Percentiles rank a stretch among this genome's conserved stretches.
Conservation (phyloP, 2,329 filamentous ascomycete species). For the Paecilomyces sp. region DNA sequence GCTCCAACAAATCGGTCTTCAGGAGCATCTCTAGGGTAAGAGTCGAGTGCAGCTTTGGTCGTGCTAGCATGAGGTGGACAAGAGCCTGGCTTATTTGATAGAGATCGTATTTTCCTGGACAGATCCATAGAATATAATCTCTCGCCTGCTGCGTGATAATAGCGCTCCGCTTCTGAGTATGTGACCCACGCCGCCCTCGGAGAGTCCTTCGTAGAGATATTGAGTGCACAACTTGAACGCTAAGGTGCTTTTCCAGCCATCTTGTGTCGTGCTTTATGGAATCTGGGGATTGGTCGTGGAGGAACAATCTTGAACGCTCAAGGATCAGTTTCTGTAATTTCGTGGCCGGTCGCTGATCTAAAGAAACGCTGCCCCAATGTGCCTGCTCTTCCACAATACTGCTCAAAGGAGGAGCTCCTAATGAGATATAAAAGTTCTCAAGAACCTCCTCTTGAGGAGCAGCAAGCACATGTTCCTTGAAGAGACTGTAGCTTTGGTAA, state of each 20-base stretch:
- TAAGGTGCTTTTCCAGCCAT: conserved; percentile 83
- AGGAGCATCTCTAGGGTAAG: conserved; percentile 88
- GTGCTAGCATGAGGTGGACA: conserved; percentile 69
- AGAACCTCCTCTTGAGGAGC: conserved; percentile 84
- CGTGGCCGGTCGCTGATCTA: conserved; percentile 61
- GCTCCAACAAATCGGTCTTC: conserved; percentile 71
- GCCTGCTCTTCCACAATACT: conserved; percentile 71
- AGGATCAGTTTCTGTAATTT: conserved; percentile 73
- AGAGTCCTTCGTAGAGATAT: conserved; percentile 74
- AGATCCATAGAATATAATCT: conserved; percentile 68
- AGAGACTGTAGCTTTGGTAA: conserved; percentile 79
- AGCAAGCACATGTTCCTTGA: conserved; percentile 75
- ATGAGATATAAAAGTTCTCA: conserved; percentile 74
- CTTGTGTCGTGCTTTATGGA: conserved; percentile 78
- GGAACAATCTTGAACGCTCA: conserved; percentile 81
- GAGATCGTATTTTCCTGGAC: conserved; percentile 65
- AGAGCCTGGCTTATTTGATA: conserved; percentile 90
- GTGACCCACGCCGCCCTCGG: conserved; percentile 59
- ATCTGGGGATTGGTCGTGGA: conserved; percentile 74
- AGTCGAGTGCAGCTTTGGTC: conserved; percentile 81
- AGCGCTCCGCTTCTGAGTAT: conserved; percentile 68
- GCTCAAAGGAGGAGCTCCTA: conserved; percentile 72
- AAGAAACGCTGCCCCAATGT: conserved; percentile 58
- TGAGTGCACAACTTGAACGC: conserved; percentile 68
- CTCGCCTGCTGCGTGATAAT: conserved; percentile 53